A percentile compares a stretch with the other conserved stretches of the same genome.
phyloP scores from a whole-genome alignment of 2,329 filamentous ascomycete genomes.

The Colletotrichum tofieldiae region DNA sequence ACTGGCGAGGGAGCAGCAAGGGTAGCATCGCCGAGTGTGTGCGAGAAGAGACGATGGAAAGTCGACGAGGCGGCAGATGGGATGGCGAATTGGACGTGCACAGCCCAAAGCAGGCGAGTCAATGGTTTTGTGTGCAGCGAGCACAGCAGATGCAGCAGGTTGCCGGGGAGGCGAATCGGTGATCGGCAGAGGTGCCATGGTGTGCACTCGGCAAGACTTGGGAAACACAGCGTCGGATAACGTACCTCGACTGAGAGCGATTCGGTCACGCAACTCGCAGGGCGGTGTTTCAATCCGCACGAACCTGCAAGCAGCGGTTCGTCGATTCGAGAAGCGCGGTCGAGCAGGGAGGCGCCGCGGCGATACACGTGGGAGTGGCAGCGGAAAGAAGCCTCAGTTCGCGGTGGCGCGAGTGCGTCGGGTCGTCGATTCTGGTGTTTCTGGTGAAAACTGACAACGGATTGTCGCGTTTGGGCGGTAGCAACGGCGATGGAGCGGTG shows the following conservation, averaged over 20 bases:
- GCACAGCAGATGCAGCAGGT: conserved; percentile 17
- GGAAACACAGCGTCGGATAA: conserved; percentile 33
- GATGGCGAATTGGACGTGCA: not conserved
- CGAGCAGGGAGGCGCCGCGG: not conserved
- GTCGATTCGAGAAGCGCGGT: conserved; percentile 7
- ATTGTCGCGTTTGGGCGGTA: conserved; percentile 20
- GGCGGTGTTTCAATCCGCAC: conserved; percentile 23
- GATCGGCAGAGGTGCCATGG: conserved; percentile 36
- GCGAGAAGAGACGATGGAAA: conserved; percentile 9
- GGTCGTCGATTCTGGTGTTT: conserved; percentile 14
- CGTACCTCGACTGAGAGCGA: conserved; percentile 33
- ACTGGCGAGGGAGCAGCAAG: not conserved
- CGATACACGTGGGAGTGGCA: conserved; percentile 16
- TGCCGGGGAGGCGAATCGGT: conserved; percentile 21
- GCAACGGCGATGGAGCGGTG: conserved; percentile 7
- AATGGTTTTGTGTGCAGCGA: conserved; percentile 21
- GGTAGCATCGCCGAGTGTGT: conserved; percentile 15
- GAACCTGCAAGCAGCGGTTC: conserved; percentile 3
- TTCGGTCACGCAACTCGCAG: conserved; percentile 22
- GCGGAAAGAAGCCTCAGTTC: conserved; percentile 2
- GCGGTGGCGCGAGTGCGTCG: conserved; percentile 20
- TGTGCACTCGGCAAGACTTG: conserved; percentile 13
- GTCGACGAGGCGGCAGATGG: conserved; percentile 13
- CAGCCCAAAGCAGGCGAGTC: not conserved
- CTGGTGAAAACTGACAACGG: conserved; percentile 11